Percentiles rank a stretch among this genome's conserved stretches.
Conservation (phyloP, 2,329 filamentous ascomycete genomes). For the Thelonectria olida region DNA sequence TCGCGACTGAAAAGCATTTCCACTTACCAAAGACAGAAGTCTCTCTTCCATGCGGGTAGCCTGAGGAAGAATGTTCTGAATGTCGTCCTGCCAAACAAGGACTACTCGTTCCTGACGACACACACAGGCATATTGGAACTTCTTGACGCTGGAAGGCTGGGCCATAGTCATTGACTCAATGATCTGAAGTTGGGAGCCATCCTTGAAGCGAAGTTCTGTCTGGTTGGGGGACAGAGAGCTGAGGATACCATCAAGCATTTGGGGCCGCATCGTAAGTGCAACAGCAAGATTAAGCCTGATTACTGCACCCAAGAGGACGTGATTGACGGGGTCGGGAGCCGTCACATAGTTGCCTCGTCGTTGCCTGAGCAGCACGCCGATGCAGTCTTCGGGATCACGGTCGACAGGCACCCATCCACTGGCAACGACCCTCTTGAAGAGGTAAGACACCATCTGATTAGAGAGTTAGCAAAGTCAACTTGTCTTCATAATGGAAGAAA, state of each 20-base stretch:
- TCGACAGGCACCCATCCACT: conserved; percentile 2
- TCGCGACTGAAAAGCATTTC: too few species aligned
- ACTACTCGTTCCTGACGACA: conserved; percentile 4
- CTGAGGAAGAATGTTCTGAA: conserved; percentile 9
- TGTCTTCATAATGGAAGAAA: not conserved
- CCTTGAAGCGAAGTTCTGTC: conserved; percentile 15
- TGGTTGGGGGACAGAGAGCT: not conserved
- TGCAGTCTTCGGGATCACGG: not conserved
- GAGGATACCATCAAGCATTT: conserved; percentile 15
- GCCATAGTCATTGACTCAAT: conserved; percentile 2
- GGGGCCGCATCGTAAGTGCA: conserved; percentile 15
- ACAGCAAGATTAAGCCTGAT: not conserved
- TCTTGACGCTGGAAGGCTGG: conserved; percentile 3
- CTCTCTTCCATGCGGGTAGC: conserved; percentile 12
- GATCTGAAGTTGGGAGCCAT: conserved; percentile 14
- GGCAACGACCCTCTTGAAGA: conserved; percentile 12
- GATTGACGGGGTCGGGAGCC: not conserved
- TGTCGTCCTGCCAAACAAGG: conserved; percentile 13
- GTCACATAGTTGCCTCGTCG: conserved; percentile 9
- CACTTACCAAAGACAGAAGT: conserved; percentile 5
- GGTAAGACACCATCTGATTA: conserved; percentile 6
- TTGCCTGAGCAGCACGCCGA: conserved; percentile 6
- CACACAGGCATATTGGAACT: conserved; percentile 15
- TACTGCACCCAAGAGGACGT: not conserved
- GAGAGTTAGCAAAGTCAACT: not conserved